Conservation (phyloP, 176 grass and related monocot genomes). For the Musa acuminata region DNA sequence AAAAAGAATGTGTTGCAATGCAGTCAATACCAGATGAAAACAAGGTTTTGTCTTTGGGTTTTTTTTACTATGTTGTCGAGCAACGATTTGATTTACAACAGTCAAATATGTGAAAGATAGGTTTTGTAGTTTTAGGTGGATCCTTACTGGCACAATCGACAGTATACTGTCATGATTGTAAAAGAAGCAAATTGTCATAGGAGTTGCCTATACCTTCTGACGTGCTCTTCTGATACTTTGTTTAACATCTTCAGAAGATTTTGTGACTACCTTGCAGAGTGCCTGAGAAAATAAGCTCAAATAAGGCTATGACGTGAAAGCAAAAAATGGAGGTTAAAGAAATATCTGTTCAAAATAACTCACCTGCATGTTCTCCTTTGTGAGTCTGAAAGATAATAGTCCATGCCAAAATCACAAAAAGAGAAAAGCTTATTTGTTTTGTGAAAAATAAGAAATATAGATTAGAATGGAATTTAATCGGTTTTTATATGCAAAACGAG, state of each 20-base stretch:
- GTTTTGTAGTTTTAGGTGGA: background rate
- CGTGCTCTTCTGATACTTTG: constrained; percentile 95
- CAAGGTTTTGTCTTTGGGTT: background rate
- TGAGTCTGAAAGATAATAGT: constrained; percentile 48
- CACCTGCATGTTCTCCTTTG: constrained; percentile 92
- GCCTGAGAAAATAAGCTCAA: constrained; percentile 34
- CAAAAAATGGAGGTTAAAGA: constrained; percentile 1
- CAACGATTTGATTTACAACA: background rate
- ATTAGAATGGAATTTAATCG: background rate
- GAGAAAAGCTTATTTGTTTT: background rate
- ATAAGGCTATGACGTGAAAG: constrained; percentile 1
- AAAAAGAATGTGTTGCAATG: background rate
- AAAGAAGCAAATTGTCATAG: background rate
- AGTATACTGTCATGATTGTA: background rate
- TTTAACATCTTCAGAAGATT: constrained; percentile 92
- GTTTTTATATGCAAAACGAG: background rate
- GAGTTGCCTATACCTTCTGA: constrained; percentile 51
- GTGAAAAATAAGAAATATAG: background rate
- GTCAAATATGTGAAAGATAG: background rate
- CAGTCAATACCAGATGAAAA: background rate
- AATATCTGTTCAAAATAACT: constrained; percentile 13
- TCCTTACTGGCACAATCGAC: background rate
- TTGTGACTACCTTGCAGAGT: constrained; percentile 82
- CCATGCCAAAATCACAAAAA: constrained; percentile 5
- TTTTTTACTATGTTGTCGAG: background rate